These are phyloP conservation scores for Leptomonas pyrrhocoris DNA, from an alignment of 208 protist species.

Conservation along the genomic window DNA sequence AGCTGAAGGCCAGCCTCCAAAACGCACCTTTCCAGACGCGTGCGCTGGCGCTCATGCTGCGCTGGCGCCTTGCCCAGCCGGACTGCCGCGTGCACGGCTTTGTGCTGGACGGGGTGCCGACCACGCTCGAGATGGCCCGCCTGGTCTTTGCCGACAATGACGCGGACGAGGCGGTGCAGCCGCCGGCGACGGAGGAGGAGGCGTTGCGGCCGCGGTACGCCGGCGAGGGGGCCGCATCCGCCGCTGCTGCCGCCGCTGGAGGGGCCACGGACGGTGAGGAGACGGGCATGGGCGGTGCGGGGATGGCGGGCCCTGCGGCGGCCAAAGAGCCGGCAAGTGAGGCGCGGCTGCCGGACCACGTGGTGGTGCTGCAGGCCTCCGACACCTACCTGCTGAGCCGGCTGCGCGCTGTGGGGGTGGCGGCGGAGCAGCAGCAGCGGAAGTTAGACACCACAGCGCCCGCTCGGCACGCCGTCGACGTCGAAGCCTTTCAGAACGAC, in stretches of 20 bases:
- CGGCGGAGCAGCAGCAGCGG: conserved; percentile 21
- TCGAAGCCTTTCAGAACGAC: conserved; percentile 65
- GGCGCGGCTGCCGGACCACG: conserved; percentile 68
- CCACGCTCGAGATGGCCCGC: conserved; percentile 80
- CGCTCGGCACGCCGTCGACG: conserved; percentile 22
- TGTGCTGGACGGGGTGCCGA: conserved; percentile 91
- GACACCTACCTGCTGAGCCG: conserved; percentile 84
- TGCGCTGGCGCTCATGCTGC: conserved; percentile 87
- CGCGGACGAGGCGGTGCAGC: conserved; percentile 37
- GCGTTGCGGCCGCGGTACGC: conserved; percentile 46
- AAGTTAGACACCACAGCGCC: neutral
- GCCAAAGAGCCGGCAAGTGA: conserved; percentile 58
- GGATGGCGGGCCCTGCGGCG: conserved; percentile 20
- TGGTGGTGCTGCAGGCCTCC: conserved; percentile 75
- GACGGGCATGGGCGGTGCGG: neutral
- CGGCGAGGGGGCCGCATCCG: conserved; percentile 7
- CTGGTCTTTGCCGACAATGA: conserved; percentile 68
- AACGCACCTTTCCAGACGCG: conserved; percentile 79
- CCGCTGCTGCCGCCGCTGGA: neutral
- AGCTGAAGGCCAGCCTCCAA: conserved; percentile 57
- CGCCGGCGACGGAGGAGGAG: conserved; percentile 81
- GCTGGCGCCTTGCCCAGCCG: conserved; percentile 81
- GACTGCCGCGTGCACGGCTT: conserved; percentile 93
- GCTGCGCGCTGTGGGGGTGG: conserved; percentile 40
- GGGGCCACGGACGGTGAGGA: conserved; percentile 2